Evolutionary conservation across 768 basidiomycete genomes (phyloP).

Genomic region (Favolaschia claudopus): DNA sequence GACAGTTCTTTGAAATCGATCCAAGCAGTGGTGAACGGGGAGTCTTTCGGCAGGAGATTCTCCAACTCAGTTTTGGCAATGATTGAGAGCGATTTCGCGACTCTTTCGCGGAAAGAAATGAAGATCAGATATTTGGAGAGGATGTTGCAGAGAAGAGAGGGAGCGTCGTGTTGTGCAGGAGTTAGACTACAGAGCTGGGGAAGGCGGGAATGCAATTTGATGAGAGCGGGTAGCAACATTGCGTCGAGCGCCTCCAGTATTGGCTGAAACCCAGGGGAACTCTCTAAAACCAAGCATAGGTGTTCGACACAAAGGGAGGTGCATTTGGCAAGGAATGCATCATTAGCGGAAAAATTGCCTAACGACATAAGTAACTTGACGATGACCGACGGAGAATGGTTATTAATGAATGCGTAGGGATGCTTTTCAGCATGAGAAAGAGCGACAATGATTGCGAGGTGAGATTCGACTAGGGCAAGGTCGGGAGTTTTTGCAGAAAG

Average conservation of each 20-base stretch:
- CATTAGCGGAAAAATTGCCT: background rate
- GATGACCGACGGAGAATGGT: background rate
- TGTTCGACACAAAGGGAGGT: constrained; percentile 4
- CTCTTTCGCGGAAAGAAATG: background rate
- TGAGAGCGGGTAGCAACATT: background rate
- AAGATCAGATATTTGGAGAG: constrained; percentile 5
- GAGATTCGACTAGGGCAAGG: background rate
- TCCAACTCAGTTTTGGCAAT: background rate
- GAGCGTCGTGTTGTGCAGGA: background rate
- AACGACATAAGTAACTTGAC: background rate
- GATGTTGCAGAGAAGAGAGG: background rate
- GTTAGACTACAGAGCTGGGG: background rate
- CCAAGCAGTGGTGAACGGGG: constrained; percentile 1
- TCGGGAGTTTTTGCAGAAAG: background rate
- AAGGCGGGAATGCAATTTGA: constrained; percentile 3
- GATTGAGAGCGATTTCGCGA: constrained; percentile 2
- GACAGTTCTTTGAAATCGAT: background rate
- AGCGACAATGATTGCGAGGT: constrained; percentile 7
- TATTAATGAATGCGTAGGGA: background rate
- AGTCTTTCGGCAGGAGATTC: background rate
- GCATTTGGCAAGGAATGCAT: background rate
- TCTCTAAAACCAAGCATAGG: constrained; percentile 6
- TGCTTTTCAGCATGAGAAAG: background rate
- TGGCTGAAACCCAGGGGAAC: background rate
- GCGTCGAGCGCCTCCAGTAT: constrained; percentile 2